Evolutionary conservation across 768 basidiomycete genomes (phyloP).

Genomic region (Lactarius sp.): DNA sequence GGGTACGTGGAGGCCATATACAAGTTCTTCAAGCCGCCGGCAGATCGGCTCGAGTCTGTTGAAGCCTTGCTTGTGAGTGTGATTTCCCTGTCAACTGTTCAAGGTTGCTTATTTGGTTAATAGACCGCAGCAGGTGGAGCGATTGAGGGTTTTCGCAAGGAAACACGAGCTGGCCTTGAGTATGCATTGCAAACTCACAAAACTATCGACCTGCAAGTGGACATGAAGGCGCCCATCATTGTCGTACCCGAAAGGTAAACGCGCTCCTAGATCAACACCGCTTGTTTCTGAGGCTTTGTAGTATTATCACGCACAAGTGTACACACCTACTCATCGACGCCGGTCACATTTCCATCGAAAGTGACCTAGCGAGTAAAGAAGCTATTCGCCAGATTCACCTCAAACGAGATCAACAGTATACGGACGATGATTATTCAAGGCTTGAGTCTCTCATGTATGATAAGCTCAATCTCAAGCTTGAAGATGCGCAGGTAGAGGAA

Average conservation of each 20-base stretch:
- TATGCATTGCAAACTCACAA: conserved; percentile 91
- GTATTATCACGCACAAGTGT: conserved; percentile 70
- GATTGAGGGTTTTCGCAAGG: conserved; percentile 86
- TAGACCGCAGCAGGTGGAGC: conserved; percentile 91
- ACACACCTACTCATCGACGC: conserved; percentile 92
- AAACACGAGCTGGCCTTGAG: conserved; percentile 91
- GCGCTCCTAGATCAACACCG: conserved; percentile 4
- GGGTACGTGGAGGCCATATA: conserved; percentile 92
- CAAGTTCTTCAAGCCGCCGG: conserved; percentile 89
- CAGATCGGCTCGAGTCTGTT: conserved; percentile 92
- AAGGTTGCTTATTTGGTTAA: conserved; percentile 4
- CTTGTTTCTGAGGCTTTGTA: conserved; percentile 31
- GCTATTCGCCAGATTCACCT: conserved; percentile 70
- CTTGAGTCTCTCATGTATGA: conserved; percentile 96
- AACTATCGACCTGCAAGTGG: conserved; percentile 93
- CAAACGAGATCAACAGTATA: conserved; percentile 81
- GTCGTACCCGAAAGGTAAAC: conserved; percentile 89
- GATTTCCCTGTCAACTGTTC: conserved; percentile 15
- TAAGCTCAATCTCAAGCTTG: conserved; percentile 71
- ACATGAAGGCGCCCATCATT: conserved; percentile 95
- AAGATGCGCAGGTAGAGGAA: conserved; percentile 77
- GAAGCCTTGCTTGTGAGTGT: conserved; percentile 76
- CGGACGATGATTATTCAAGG: conserved; percentile 77
- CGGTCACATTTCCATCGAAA: conserved; percentile 92
- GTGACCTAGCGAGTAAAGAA: conserved; percentile 81